A percentile compares a stretch with the other conserved stretches of the same genome.
phyloP scores from a whole-genome alignment of 2,329 filamentous ascomycete genomes.

The Xylariaceae sp. region DNA sequence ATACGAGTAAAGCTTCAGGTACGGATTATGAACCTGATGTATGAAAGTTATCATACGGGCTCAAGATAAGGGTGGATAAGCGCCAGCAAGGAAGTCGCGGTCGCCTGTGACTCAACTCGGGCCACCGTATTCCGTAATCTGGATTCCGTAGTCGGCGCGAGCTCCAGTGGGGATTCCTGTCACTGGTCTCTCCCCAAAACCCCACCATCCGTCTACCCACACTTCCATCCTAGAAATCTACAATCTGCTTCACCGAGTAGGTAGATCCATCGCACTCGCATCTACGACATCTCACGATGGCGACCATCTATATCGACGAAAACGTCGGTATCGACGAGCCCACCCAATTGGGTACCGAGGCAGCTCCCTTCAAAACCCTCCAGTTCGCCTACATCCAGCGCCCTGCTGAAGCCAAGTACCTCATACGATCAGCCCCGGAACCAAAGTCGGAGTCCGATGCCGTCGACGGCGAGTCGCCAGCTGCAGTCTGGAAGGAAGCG shows the following conservation, averaged over 20 bases:
- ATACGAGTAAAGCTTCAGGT: no score
- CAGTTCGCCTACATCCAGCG: constrained; percentile 18
- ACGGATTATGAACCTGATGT: no score
- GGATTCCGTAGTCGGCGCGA: no score
- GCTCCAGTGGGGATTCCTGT: neutral
- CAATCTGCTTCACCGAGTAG: neutral
- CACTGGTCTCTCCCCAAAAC: neutral
- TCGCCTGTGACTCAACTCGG: neutral
- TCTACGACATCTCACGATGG: constrained; percentile 7
- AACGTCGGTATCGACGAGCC: constrained; percentile 14
- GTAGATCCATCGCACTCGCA: neutral
- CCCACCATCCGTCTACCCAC: neutral
- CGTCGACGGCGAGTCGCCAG: constrained; percentile 5
- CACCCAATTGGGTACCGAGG: constrained; percentile 12
- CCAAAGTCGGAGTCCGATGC: neutral
- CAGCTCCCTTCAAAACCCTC: constrained; percentile 17
- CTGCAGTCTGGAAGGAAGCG: constrained; percentile 10
- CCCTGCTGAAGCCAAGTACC: constrained; percentile 17
- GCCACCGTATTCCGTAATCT: neutral
- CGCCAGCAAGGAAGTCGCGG: no score
- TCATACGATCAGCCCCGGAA: constrained; percentile 10
- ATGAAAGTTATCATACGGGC: no score
- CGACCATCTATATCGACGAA: constrained; percentile 20
- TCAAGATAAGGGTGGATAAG: no score
- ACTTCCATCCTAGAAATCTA: neutral